Conservation (phyloP, 176 grass and related monocot species). For the Eragrostis curvula region DNA sequence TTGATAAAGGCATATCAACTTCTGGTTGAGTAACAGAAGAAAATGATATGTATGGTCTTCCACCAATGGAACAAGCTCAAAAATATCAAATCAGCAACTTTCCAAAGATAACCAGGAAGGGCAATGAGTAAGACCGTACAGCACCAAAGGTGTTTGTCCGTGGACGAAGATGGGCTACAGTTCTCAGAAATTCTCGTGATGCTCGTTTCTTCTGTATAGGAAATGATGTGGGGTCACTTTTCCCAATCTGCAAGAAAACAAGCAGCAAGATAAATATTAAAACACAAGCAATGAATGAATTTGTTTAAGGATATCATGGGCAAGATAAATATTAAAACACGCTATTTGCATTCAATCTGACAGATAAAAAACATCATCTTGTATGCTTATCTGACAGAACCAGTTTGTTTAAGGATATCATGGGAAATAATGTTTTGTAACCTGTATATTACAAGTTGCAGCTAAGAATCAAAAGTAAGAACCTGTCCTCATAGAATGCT, state of each 20-base stretch:
- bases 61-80: not conserved
- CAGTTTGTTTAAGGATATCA: slow-evolving; percentile 14
- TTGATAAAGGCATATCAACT: not conserved
- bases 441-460: slow-evolving; percentile 5
- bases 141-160: slow-evolving; percentile 98
- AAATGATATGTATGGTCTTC: slow-evolving; percentile 5
- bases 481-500: not conserved
- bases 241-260: slow-evolving; percentile 78
- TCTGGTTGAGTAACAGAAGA: not conserved
- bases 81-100: slow-evolving; percentile 2
- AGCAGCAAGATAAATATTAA: slow-evolving; percentile 34
- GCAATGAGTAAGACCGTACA: slow-evolving; percentile 55
- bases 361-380: not conserved
- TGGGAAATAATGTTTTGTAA: not conserved
- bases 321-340: too few relatives aligned
- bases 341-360: not conserved
- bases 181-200: slow-evolving; percentile 92
- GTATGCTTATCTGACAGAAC: slow-evolving; percentile 6
- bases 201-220: slow-evolving; percentile 96
- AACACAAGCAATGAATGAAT: slow-evolving; percentile 5
- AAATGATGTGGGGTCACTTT: slow-evolving; percentile 84
- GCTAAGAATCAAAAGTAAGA: not conserved
- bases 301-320: too few relatives aligned
- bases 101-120: slow-evolving; percentile 1
- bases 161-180: slow-evolving; percentile 93